These are phyloP conservation scores for Exsudoporus frostii DNA, from an alignment of 768 basidiomycete genomes.

Conservation along the genomic window DNA sequence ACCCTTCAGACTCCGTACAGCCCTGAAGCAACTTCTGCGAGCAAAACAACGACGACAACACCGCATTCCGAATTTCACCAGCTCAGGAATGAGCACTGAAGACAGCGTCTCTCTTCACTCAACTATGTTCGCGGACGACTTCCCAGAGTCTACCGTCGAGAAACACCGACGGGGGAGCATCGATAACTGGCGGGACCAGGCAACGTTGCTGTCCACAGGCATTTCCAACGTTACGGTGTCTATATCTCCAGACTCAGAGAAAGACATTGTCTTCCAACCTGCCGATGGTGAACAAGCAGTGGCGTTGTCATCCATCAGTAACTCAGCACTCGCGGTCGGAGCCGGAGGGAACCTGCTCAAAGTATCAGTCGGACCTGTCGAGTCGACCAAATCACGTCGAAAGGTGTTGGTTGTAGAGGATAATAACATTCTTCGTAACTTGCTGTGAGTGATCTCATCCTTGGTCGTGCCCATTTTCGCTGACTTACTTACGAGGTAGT, in stretches of 20 bases:
- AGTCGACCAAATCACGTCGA: conserved; percentile 42
- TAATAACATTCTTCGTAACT: conserved; percentile 77
- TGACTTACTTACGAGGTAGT: conserved; percentile 29
- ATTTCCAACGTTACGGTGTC: conserved; percentile 15
- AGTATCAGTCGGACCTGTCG: conserved; percentile 56
- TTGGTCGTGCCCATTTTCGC: conserved; percentile 4
- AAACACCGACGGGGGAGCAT: conserved; percentile 34
- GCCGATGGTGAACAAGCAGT: conserved; percentile 12
- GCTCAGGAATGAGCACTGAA: conserved; percentile 19
- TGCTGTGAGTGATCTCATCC: conserved; percentile 57
- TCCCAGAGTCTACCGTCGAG: conserved; percentile 9
- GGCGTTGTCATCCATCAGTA: conserved; percentile 14
- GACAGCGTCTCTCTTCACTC: conserved; percentile 29
- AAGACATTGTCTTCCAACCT: conserved; percentile 27
- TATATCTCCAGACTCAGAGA: conserved; percentile 23
- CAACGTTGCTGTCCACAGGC: conserved; percentile 4
- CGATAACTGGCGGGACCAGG: conserved; percentile 26
- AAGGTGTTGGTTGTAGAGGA: conserved; percentile 88
- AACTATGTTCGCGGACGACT: conserved; percentile 28
- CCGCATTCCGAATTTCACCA: conserved; percentile 19
- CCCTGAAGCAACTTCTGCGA: conserved; percentile 49
- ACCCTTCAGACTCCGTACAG: conserved; percentile 65
- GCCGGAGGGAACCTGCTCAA: conserved; percentile 66
- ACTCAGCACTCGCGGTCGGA: conserved; percentile 52
- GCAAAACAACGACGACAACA: conserved; percentile 31